These are phyloP conservation scores for Linum trigynum DNA, from an alignment of 345 rosid species.

Conservation along the genomic window DNA sequence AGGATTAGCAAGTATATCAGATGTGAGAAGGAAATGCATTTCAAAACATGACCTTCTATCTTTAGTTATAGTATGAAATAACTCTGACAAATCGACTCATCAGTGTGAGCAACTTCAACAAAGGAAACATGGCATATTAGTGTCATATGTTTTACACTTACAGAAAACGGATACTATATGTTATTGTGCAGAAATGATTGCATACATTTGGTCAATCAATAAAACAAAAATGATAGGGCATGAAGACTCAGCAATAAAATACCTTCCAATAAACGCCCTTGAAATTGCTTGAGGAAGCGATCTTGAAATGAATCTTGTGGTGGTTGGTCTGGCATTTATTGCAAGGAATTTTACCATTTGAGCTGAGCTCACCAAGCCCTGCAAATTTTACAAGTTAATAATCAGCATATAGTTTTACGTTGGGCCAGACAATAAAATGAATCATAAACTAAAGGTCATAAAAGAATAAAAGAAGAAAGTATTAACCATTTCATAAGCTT, in stretches of 20 bases:
- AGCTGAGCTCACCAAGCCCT: slow-evolving; percentile 98
- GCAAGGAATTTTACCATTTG: slow-evolving; percentile 88
- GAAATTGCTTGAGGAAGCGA: slow-evolving; percentile 80
- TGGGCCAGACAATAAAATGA: not conserved
- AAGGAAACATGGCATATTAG: not conserved
- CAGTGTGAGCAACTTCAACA: too few relatives aligned
- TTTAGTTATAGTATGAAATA: not conserved
- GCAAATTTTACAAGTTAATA: slow-evolving; percentile 21
- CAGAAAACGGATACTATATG: too few relatives aligned
- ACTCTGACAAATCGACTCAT: not conserved
- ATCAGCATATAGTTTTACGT: slow-evolving; percentile 13
- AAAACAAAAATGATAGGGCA: not conserved
- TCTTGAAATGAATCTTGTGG: slow-evolving; percentile 71
- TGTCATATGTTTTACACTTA: not conserved
- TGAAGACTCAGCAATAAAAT: slow-evolving; percentile 4
- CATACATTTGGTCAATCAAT: not conserved
- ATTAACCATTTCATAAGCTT: slow-evolving; percentile 90
- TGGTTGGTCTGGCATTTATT: slow-evolving; percentile 89
- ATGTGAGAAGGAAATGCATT: too few relatives aligned
- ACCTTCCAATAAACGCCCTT: slow-evolving; percentile 96
- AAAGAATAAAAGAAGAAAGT: not conserved
- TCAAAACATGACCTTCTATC: too few relatives aligned
- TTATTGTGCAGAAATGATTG: too few relatives aligned
- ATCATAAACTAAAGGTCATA: not conserved
- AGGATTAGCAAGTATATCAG: too few relatives aligned